Percentiles rank a stretch among this genome's conserved stretches.
phyloP scores from a whole-genome alignment of 1,139 yeast genomes.

The Suhomyces coccinellae region DNA sequence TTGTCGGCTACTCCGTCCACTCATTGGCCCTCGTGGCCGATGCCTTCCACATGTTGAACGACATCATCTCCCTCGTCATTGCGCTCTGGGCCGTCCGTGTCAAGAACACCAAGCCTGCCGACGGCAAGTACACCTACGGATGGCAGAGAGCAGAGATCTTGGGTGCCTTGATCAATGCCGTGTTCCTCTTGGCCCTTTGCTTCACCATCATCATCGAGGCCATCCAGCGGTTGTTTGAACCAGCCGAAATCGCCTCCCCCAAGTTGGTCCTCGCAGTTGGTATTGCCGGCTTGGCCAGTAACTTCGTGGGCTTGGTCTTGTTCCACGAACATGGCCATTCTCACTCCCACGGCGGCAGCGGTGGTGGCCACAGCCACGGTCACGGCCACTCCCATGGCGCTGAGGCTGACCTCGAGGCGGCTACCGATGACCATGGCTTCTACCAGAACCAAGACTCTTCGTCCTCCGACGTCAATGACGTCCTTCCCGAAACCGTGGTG shows the following conservation, averaged over 20 bases:
- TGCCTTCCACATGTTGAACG: constrained; percentile 96
- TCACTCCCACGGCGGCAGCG: constrained; percentile 16
- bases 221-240: constrained; percentile 80
- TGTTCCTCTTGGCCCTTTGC: constrained; percentile 86
- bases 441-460: constrained; percentile 20
- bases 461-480: constrained; percentile 31
- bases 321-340: constrained; percentile 90
- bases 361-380: constrained; percentile 9
- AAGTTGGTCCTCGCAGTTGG: constrained; percentile 81
- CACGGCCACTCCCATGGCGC: constrained; percentile 7
- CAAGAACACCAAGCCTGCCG: constrained; percentile 79
- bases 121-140: constrained; percentile 88
- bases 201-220: constrained; percentile 93
- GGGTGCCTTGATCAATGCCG: constrained; percentile 93
- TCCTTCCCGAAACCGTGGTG: constrained; percentile 43
- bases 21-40: constrained; percentile 93
- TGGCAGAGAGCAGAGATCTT: constrained; percentile 96
- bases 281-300: constrained; percentile 75
- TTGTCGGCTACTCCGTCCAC: constrained; percentile 84
- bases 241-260: constrained; percentile 79
- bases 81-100: constrained; percentile 97
- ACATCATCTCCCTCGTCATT: constrained; percentile 81
- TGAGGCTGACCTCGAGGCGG: constrained; percentile 27
- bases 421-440: constrained; percentile 14
- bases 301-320: constrained; percentile 76